These are phyloP conservation scores for Sphenostylis stenocarpa DNA, from an alignment of 306 rosid genomes.

Conservation along the genomic window DNA sequence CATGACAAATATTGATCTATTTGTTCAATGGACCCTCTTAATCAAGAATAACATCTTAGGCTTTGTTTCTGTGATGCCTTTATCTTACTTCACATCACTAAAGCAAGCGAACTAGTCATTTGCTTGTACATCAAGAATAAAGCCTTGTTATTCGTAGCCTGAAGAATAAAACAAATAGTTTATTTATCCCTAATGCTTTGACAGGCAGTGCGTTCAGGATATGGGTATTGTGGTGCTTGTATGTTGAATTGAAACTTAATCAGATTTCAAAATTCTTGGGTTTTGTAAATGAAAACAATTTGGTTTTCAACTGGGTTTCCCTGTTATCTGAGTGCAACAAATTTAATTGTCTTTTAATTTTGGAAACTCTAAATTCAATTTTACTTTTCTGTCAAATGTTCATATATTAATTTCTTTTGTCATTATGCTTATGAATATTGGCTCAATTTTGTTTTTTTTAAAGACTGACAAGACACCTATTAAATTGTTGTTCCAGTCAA, in stretches of 20 bases:
- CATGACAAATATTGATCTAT: not conserved
- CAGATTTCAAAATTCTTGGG: slow-evolving; percentile 6
- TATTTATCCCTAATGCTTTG: slow-evolving; percentile 11
- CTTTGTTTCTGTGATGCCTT: not conserved
- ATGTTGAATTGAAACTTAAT: slow-evolving; percentile 23
- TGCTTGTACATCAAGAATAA: slow-evolving; percentile 1
- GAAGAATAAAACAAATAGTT: not conserved
- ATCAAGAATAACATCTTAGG: slow-evolving; percentile 21
- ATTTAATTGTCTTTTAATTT: not conserved
- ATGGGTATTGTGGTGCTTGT: slow-evolving; percentile 1
- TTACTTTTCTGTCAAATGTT: slow-evolving; percentile 9
- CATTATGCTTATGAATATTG: not conserved
- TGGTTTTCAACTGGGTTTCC: not conserved
- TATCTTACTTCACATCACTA: slow-evolving; percentile 1
- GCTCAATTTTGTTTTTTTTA: slow-evolving; percentile 22
- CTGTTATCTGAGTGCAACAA: not conserved
- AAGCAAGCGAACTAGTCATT: not conserved
- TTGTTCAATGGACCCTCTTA: slow-evolving; percentile 5
- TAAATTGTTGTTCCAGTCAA: slow-evolving; percentile 46
- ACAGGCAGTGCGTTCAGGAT: slow-evolving; percentile 16
- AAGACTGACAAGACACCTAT: slow-evolving; percentile 13
- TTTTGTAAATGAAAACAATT: slow-evolving; percentile 8
- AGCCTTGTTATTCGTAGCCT: slow-evolving; percentile 13
- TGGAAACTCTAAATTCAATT: not conserved
- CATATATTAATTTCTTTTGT: slow-evolving; percentile 9